A percentile compares a stretch with the other conserved stretches of the same genome.
These are phyloP conservation scores for Penicillium roqueforti DNA, from an alignment of 495 filamentous ascomycete species.

Conservation along the genomic window DNA sequence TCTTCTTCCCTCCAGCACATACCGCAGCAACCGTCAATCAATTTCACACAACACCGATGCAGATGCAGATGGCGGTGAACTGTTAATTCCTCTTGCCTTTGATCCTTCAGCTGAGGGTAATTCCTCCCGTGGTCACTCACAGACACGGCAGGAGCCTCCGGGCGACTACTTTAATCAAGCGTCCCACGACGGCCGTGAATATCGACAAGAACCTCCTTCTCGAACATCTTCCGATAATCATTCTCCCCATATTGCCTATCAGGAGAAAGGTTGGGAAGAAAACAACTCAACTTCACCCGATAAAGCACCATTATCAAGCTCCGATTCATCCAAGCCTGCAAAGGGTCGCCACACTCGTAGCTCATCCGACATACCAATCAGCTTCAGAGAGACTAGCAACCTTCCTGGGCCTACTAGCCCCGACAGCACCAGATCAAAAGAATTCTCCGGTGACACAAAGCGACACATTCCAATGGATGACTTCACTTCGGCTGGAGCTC, in stretches of 20 bases:
- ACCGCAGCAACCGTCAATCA: slow-evolving; percentile 73
- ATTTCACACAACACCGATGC: slow-evolving; percentile 57
- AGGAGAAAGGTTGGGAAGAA: slow-evolving; percentile 72
- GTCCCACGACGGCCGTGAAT: slow-evolving; percentile 20
- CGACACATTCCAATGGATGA: slow-evolving; percentile 23
- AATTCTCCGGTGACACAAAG: slow-evolving; percentile 4
- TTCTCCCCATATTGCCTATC: slow-evolving; percentile 87
- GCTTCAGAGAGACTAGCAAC: slow-evolving; percentile 29
- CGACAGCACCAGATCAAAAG: slow-evolving; percentile 29
- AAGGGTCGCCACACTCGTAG: slow-evolving; percentile 56
- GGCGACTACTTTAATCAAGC: slow-evolving; percentile 26
- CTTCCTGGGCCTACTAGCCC: slow-evolving; percentile 34
- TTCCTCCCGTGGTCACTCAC: slow-evolving; percentile 38
- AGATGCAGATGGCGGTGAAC: slow-evolving; percentile 64
- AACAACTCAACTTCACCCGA: slow-evolving; percentile 35
- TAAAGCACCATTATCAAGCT: slow-evolving; percentile 65
- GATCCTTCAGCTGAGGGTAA: slow-evolving; percentile 65
- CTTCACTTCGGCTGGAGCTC: slow-evolving; percentile 26
- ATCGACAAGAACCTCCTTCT: slow-evolving; percentile 14
- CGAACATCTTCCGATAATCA: slow-evolving; percentile 31
- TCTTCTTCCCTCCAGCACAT: slow-evolving; percentile 69
- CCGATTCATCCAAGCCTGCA: slow-evolving; percentile 53
- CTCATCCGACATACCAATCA: slow-evolving; percentile 51
- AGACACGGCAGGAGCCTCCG: slow-evolving; percentile 29
- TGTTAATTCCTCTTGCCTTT: slow-evolving; percentile 86